Percentiles rank a stretch among this genome's conserved stretches.
Evolutionary conservation across 1,284 basidiomycete genomes (phyloP).

Genomic region (Sporisorium reilianum): DNA sequence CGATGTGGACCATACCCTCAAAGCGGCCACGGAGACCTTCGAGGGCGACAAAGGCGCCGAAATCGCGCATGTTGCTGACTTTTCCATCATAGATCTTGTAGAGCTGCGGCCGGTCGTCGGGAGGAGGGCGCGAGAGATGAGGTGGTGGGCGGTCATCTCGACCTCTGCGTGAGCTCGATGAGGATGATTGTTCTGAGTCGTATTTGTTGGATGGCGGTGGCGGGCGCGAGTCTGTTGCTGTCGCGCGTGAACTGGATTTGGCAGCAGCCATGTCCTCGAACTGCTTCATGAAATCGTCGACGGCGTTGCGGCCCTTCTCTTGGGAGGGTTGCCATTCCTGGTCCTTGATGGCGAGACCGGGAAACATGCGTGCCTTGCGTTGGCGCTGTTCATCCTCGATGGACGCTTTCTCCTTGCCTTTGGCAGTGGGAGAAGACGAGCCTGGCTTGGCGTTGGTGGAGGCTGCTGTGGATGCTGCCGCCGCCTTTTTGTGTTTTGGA

Average conservation of each 20-base stretch:
- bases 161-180: constrained; percentile 24
- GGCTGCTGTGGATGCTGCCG: constrained; percentile 18
- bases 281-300: constrained; percentile 87
- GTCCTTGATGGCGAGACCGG: constrained; percentile 88
- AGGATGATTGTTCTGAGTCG: constrained; percentile 18
- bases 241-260: constrained; percentile 9
- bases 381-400: constrained; percentile 75
- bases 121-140: constrained; percentile 30
- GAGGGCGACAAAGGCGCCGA: constrained; percentile 91
- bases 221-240: constrained; percentile 8
- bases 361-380: constrained; percentile 85
- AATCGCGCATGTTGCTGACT: constrained; percentile 89
- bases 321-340: constrained; percentile 73
- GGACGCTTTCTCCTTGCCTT: constrained; percentile 71
- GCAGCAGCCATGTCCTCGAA: constrained; percentile 75
- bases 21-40: constrained; percentile 86
- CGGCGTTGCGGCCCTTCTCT: constrained; percentile 74
- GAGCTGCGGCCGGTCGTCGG: constrained; percentile 82
- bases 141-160: constrained; percentile 40
- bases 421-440: constrained; percentile 64
- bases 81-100: constrained; percentile 95
- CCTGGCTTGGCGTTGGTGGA: constrained; percentile 67
- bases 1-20: constrained; percentile 97
- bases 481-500: constrained; percentile 79
- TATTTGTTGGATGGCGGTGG: constrained; percentile 17